Evolutionary conservation across 2,329 filamentous ascomycete species (phyloP).

Genomic region (Ambrosiella beaveri): DNA sequence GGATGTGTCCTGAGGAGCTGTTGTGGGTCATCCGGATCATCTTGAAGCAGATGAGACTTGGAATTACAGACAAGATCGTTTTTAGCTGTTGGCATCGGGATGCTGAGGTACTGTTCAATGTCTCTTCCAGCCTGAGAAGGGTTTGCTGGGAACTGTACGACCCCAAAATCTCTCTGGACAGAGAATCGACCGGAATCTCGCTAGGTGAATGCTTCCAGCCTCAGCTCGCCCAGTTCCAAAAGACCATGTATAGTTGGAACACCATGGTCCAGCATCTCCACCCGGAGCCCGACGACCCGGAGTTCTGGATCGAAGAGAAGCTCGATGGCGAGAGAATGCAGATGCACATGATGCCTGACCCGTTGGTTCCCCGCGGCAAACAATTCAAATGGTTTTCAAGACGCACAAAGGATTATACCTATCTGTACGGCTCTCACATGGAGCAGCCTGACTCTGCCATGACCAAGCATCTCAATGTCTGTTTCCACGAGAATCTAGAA

Average conservation of each 20-base stretch:
- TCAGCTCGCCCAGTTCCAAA: conserved; percentile 79
- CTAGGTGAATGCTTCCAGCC: conserved; percentile 96
- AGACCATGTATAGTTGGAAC: conserved; percentile 51
- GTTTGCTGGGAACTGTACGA: conserved; percentile 91
- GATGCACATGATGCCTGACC: conserved; percentile 71
- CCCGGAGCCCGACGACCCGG: conserved; percentile 48
- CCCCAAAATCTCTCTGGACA: conserved; percentile 52
- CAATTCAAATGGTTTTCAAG: conserved; percentile 83
- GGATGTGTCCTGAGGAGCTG: conserved; percentile 86
- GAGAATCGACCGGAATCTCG: conserved; percentile 54
- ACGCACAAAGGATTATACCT: conserved; percentile 91
- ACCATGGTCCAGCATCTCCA: conserved; percentile 57
- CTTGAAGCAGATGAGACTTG: conserved; percentile 55
- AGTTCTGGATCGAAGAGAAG: conserved; percentile 97
- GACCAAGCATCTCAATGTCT: conserved; percentile 60
- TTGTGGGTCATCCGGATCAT: conserved; percentile 93
- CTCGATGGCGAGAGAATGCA: conserved; percentile 95
- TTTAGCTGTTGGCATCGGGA: conserved; percentile 70
- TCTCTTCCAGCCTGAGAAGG: conserved; percentile 73
- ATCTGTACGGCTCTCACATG: conserved; percentile 69
- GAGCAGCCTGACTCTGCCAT: conserved; percentile 59
- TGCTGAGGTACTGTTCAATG: conserved; percentile 63
- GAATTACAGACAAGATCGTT: conserved; percentile 75
- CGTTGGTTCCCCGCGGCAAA: conserved; percentile 47
- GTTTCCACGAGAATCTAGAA: conserved; percentile 60